Evolutionary conservation across 2,329 filamentous ascomycete genomes (phyloP).

Genomic region (Tolypocladium inflatum): DNA sequence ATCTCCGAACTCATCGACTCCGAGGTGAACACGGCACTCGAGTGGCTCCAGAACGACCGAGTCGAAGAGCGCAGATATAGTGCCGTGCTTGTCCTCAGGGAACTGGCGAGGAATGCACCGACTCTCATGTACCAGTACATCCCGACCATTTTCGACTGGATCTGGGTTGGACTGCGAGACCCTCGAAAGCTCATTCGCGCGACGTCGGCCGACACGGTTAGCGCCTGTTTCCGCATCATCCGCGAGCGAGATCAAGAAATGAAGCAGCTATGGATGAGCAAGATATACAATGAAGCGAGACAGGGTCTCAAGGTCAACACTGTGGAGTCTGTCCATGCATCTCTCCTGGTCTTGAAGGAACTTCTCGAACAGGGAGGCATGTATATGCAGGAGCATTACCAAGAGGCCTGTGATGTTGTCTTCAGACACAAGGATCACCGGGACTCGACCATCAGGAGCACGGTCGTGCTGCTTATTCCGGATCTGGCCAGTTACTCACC

Average conservation of each 20-base stretch:
- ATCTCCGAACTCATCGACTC: slow-evolving; percentile 95
- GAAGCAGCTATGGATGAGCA: slow-evolving; percentile 78
- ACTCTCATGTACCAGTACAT: slow-evolving; percentile 95
- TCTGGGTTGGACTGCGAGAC: slow-evolving; percentile 91
- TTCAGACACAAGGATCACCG: slow-evolving; percentile 88
- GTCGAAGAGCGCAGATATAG: slow-evolving; percentile 91
- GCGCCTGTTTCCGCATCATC: slow-evolving; percentile 92
- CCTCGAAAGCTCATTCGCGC: slow-evolving; percentile 84
- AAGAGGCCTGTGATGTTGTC: slow-evolving; percentile 86
- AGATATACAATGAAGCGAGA: slow-evolving; percentile 81
- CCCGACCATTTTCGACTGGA: slow-evolving; percentile 87
- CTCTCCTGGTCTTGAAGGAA: slow-evolving; percentile 84
- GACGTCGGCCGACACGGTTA: slow-evolving; percentile 86
- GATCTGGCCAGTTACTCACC: slow-evolving; percentile 90
- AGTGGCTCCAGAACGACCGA: slow-evolving; percentile 93
- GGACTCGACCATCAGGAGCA: slow-evolving; percentile 77
- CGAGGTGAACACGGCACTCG: slow-evolving; percentile 90
- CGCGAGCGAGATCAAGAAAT: slow-evolving; percentile 83
- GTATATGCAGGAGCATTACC: slow-evolving; percentile 97
- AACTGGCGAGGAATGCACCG: slow-evolving; percentile 84
- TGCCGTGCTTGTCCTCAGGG: slow-evolving; percentile 80
- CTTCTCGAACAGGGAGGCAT: slow-evolving; percentile 90
- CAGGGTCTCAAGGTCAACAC: slow-evolving; percentile 71
- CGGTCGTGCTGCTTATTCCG: slow-evolving; percentile 84
- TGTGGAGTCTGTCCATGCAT: slow-evolving; percentile 87